Base-by-base conservation (phyloP, 805 yeast species). In the Wickerhamiella lipophila region DNA sequence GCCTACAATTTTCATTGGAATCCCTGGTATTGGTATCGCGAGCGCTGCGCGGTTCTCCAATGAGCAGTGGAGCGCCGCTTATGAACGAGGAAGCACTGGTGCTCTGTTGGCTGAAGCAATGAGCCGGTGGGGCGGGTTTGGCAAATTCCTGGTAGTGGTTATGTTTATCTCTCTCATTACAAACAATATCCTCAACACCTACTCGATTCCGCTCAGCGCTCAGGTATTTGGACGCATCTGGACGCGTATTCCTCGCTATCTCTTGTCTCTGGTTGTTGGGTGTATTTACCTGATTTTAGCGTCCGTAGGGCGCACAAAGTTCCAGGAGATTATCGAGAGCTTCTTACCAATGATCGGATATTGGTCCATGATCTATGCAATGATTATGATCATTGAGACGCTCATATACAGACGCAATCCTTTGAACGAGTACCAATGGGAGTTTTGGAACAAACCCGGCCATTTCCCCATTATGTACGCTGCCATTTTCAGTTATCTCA, bases 301-400 rank as follows among this genome's bases (percentile, higher is more conserved):
- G 1, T 65, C 84, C 51, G 88, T 75, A 19, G 95, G 95, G 9
- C 72, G 81, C 56, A 67, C 80, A 60, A 78, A 79, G 56, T 81
- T 86, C 60, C 70, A 84, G 50, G 70, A 77, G 2, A 83, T 86
- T 52, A 67, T 85, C 55, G 78, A 85, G 9, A 85, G 85, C 58
- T 85, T 85, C 64, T 68, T 85, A 58, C 95, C 95, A 8, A 85
- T 85, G 95, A 75, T 85, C 51, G 94, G 94, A 1, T 85, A 85
- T 65, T 85, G 95, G 95, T 76, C 83, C 49, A 76, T 88, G 50
- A 83, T 85, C 67, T 86, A 85, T 62, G 76, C 80, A 57, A 73
- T 76, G n/a, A 61, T 85, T 41, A 64, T 84, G 29, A 51, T 83
- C 2, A 84, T 82, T 55, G 95, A 85, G 61, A 83, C 83, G 58